phyloP scores from a whole-genome alignment of 768 basidiomycete genomes.

The Trametes maxima region DNA sequence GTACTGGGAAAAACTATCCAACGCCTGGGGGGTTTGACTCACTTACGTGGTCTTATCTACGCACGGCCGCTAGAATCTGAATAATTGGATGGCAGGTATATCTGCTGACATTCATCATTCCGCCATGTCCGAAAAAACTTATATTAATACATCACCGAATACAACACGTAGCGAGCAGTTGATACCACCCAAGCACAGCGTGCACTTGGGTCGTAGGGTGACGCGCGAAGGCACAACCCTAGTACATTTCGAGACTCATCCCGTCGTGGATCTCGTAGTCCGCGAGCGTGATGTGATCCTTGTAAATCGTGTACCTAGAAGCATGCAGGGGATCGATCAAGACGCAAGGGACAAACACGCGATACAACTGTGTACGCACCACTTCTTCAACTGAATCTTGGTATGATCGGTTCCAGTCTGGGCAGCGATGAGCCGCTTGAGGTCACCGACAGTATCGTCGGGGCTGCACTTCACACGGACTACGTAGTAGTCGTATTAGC shows the following conservation, averaged over 20 bases:
- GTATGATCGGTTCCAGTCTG: slow-evolving; percentile 85
- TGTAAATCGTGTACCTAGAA: slow-evolving; percentile 88
- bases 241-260: slow-evolving; percentile 94
- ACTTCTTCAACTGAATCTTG: slow-evolving; percentile 97
- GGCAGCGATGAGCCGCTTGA: slow-evolving; percentile 96
- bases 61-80: no score
- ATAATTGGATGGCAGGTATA: neutral
- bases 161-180: slow-evolving; percentile 1
- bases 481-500: slow-evolving; percentile 33
- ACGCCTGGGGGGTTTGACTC: no score
- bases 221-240: neutral
- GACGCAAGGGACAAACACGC: neutral
- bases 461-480: slow-evolving; percentile 95
- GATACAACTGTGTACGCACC: slow-evolving; percentile 53
- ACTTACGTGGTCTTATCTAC: no score
- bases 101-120: neutral
- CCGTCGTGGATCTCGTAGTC: slow-evolving; percentile 95
- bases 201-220: neutral
- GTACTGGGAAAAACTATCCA: no score
- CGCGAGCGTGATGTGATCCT: slow-evolving; percentile 91
- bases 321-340: neutral
- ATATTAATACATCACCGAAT: slow-evolving; percentile 18
- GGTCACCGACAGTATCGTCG: slow-evolving; percentile 94
- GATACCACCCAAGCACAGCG: neutral
- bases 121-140: neutral